Conservation (phyloP, 2,329 filamentous ascomycete species). For the Ascomycota sp. region DNA sequence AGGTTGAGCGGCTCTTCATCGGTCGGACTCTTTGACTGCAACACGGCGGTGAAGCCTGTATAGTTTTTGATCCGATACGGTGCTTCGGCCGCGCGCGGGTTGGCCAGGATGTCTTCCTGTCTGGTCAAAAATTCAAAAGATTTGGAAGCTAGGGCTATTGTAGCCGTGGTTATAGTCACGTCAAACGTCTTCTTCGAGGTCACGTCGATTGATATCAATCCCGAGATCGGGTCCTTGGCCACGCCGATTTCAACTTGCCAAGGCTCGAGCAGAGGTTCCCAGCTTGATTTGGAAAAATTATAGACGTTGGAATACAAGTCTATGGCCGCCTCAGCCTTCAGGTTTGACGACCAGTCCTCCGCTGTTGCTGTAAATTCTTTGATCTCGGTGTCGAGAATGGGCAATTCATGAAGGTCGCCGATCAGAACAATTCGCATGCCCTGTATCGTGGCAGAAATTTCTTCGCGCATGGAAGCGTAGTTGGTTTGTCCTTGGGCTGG, state of each 20-base stretch:
- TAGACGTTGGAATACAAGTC: conserved; percentile 93
- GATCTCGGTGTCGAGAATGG: conserved; percentile 81
- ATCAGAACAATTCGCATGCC: conserved; percentile 86
- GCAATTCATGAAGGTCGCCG: conserved; percentile 86
- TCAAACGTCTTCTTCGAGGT: conserved; percentile 83
- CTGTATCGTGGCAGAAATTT: conserved; percentile 68
- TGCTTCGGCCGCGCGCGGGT: conserved; percentile 76
- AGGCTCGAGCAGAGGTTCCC: conserved; percentile 90
- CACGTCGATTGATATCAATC: conserved; percentile 63
- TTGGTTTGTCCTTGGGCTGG: conserved; percentile 3
- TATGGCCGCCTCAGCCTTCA: conserved; percentile 76
- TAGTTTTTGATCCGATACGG: conserved; percentile 91
- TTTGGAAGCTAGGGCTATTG: conserved; percentile 82
- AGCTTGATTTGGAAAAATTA: conserved; percentile 97
- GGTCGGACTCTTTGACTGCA: conserved; percentile 54
- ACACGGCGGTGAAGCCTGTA: conserved; percentile 74
- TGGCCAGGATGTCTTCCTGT: conserved; percentile 70
- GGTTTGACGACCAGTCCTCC: conserved; percentile 73
- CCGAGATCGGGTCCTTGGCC: conserved; percentile 53
- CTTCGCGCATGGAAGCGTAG: conserved; percentile 31
- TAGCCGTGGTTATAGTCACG: conserved; percentile 78
- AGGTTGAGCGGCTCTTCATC: conserved; percentile 50
- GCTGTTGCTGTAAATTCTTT: conserved; percentile 75
- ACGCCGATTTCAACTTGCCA: conserved; percentile 91
- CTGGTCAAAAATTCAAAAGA: conserved; percentile 80